Evolutionary conservation across 768 basidiomycete genomes (phyloP).

Genomic region (Jaapia argillacea): DNA sequence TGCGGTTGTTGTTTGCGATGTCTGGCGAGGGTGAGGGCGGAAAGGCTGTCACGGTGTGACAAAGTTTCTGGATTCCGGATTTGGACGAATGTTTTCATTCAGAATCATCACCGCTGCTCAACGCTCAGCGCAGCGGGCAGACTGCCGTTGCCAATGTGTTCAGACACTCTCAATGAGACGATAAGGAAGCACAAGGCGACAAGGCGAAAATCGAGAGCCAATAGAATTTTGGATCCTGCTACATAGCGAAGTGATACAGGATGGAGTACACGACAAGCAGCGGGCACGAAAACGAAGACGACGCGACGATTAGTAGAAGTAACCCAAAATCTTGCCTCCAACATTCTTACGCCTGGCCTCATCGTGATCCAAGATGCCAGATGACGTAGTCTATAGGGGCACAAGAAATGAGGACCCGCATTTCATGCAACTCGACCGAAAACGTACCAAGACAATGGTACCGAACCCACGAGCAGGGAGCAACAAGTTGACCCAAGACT

Average conservation of each 20-base stretch:
- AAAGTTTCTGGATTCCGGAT: too few relatives aligned
- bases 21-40: not conserved
- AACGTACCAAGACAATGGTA: conserved; percentile 82
- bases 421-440: not conserved
- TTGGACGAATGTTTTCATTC: too few relatives aligned
- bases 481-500: conserved; percentile 94
- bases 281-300: not conserved
- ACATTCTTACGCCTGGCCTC: conserved; percentile 98
- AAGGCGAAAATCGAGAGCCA: too few relatives aligned
- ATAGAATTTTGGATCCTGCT: too few relatives aligned
- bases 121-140: too few relatives aligned
- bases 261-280: too few relatives aligned
- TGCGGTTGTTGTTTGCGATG: too few relatives aligned
- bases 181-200: too few relatives aligned
- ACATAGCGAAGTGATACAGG: too few relatives aligned
- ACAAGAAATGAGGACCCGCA: not conserved
- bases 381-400: conserved; percentile 73
- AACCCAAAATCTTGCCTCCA: conserved; percentile 90
- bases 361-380: conserved; percentile 97
- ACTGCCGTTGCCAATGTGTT: too few relatives aligned
- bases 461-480: conserved; percentile 96
- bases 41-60: not conserved
- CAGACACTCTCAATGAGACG: too few relatives aligned
- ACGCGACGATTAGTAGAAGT: conserved; percentile 60
- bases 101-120: too few relatives aligned